A percentile compares a stretch with the other conserved stretches of the same genome.
These are phyloP conservation scores for Nannizziopsis barbatae DNA, from an alignment of 2,329 filamentous ascomycete genomes.

Conservation along the genomic window DNA sequence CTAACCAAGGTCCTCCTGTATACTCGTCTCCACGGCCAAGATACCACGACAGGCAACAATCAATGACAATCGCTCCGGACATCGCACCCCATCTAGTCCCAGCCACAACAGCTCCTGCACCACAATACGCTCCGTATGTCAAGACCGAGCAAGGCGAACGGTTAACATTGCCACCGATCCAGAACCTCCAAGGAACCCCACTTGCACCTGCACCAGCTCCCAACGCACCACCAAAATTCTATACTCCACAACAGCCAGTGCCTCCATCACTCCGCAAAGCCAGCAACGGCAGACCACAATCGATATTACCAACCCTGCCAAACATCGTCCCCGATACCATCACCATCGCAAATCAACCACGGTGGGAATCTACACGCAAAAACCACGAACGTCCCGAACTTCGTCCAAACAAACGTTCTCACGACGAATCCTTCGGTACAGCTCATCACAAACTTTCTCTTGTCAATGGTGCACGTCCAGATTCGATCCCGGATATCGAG, in stretches of 20 bases:
- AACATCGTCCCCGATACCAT: slow-evolving; percentile 18
- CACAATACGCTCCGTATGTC: slow-evolving; percentile 16
- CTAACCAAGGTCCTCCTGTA: slow-evolving; percentile 27
- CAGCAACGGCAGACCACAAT: too few species aligned
- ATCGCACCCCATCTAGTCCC: too few species aligned
- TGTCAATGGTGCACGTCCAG: slow-evolving; percentile 37
- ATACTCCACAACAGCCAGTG: too few species aligned
- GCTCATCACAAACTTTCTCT: slow-evolving; percentile 30
- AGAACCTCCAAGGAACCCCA: too few species aligned
- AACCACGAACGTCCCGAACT: slow-evolving; percentile 9
- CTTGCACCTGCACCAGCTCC: too few species aligned
- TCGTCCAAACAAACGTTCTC: slow-evolving; percentile 24
- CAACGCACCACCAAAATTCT: too few species aligned
- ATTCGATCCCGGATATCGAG: slow-evolving; percentile 19
- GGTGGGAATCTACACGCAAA: slow-evolving; percentile 14
- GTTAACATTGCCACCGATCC: too few species aligned
- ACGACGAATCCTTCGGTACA: slow-evolving; percentile 30
- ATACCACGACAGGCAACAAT: slow-evolving; percentile 28
- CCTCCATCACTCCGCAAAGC: too few species aligned
- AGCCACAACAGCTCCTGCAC: slow-evolving; percentile 13
- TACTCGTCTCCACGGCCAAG: slow-evolving; percentile 28
- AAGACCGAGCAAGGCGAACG: too few species aligned
- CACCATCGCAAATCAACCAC: slow-evolving; percentile 11
- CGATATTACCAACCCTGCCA: slow-evolving; percentile 23
- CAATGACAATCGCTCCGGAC: slow-evolving; percentile 6